Evolutionary conservation across 441 rosid genomes (phyloP), one percentile per base, ranked within the genome.

Genomic region (Brassica balearica): DNA sequence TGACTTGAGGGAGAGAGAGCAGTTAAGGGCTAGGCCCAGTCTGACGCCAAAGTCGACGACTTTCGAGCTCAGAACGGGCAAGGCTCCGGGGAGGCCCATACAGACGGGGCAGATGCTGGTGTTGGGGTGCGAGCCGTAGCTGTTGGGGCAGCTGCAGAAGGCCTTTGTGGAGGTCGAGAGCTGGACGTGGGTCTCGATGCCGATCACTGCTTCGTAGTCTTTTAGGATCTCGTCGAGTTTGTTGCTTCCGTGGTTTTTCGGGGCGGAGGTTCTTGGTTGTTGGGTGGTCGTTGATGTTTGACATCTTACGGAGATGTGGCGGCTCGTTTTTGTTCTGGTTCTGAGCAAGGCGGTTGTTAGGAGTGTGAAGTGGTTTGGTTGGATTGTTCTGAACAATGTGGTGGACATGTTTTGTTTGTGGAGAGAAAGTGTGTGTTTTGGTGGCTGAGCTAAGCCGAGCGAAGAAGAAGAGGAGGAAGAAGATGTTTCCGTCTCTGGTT

Each of bases 121-220:
- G 81, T 93, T 93, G 17, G 99, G 96, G 46, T 78, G 85, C 34
- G 89, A 86, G 25, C 98, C 98, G 67, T 88, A 93, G 79, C 73
- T 88, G 91, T 91, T 93, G 41, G 97, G 96, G 71, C 99, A 95
- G 55, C 87, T 25, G 55, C 99, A 95, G 53, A 95, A 95, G 7
- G 97, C 99, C 83, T 95, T 93, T 76, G 99, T 89, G 71, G 80
- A 81, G 23, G 99, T 93, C n/a, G 91, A 87, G 51, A 95, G 95
- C 82, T 93, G 99, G 3, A 93, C 96, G 64, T 95, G 99, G 46
- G 99, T 95, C 88, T 95, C 99, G 78, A 95, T 90, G 27, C 98
- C 99, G 66, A 95, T 93, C 53, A 95, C 74, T 55, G 97, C 92
- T 81, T 93, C 97, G 68, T 87, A 95, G 53, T 89, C 89, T 81